Base-by-base conservation (phyloP, 2,329 filamentous ascomycete species). In the Fusarium kyushuense region DNA sequence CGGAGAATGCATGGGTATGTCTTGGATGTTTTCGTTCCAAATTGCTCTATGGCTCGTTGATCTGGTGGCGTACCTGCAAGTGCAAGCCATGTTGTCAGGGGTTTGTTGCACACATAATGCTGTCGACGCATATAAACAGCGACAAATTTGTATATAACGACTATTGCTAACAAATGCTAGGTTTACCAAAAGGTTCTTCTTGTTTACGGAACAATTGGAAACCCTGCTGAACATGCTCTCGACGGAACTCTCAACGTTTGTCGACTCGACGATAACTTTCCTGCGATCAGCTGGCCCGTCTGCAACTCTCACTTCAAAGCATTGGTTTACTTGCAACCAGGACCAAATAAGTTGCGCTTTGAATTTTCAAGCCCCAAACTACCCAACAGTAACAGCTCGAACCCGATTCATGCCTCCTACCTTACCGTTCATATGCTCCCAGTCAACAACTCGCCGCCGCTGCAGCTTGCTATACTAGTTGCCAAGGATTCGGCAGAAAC, bases 141-240 rank as follows among this genome's bases (percentile, higher is more conserved):
- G n/a, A 14, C 41, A 16, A n/a, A 25, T 33, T 51, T 43, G 43
- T 36, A 29, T 53, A 53, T 48, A 59, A 32, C 57, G 63, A 57
- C 54, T 25, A 29, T 25, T 65, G 46, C 76, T 77, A 57, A 78
- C 71, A 67, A 30, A 19, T 40, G 33, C 36, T 71, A 97, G 93
- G 93, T 96, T 21, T 93, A 97, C 76, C 94, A 97, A 82, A 97
- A 97, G 77, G 87, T 96, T 11, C 84, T 97, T 21, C 86, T 96
- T 25, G 84, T 97, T 46, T 89, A 90, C 73, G 95, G 95, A 51
- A 89, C 92, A 48, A 90, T 97, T 70, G 93, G 92, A 60, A 92
- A 97, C 68, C 83, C 89, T 27, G 81, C 84, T 33, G 84, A 89
- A 53, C 87, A 88, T 75, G 83, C 88, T 53, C 79, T 96, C 63